A percentile compares a stretch with the other conserved stretches of the same genome.
phyloP scores from a whole-genome alignment of 148 eudicot species.

The Limonium bicolor region DNA sequence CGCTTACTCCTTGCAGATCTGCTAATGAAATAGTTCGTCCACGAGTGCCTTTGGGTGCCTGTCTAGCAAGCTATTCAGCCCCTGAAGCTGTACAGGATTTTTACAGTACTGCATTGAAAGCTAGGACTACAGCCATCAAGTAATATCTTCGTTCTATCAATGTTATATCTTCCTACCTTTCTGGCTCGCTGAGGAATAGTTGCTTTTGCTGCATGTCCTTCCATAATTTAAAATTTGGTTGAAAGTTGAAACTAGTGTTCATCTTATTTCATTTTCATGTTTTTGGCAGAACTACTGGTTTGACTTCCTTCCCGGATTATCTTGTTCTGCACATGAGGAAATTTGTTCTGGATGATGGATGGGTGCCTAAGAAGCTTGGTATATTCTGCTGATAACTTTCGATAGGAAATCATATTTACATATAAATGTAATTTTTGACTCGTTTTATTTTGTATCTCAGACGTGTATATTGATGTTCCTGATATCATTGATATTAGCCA shows the following conservation, averaged over 20 bases:
- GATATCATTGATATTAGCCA: constrained; percentile 75
- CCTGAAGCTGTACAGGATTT: constrained; percentile 91
- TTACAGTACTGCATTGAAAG: constrained; percentile 70
- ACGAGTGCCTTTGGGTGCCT: constrained; percentile 71
- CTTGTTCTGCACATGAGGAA: constrained; percentile 96
- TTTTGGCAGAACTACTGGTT: constrained; percentile 83
- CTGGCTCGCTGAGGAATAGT: too few relatives aligned
- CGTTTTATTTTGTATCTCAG: constrained; percentile 21
- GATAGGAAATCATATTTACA: too few relatives aligned
- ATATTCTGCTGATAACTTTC: too few relatives aligned
- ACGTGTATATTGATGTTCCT: constrained; percentile 94
- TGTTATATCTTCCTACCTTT: too few relatives aligned
- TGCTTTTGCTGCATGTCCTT: too few relatives aligned
- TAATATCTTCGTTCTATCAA: constrained; percentile 21
- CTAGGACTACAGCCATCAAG: constrained; percentile 85
- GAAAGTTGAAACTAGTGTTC: too few relatives aligned
- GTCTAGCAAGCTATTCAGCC: constrained; percentile 65
- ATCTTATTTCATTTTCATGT: background rate
- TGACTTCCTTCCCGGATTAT: constrained; percentile 95
- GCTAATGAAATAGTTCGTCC: constrained; percentile 81
- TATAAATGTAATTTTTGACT: too few relatives aligned
- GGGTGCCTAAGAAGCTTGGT: constrained; percentile 99
- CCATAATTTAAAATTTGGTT: too few relatives aligned
- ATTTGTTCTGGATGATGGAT: constrained; percentile 94
- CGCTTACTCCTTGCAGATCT: constrained; percentile 46